Evolutionary conservation across 306 rosid genomes (phyloP).

Genomic region (Senna tora): DNA sequence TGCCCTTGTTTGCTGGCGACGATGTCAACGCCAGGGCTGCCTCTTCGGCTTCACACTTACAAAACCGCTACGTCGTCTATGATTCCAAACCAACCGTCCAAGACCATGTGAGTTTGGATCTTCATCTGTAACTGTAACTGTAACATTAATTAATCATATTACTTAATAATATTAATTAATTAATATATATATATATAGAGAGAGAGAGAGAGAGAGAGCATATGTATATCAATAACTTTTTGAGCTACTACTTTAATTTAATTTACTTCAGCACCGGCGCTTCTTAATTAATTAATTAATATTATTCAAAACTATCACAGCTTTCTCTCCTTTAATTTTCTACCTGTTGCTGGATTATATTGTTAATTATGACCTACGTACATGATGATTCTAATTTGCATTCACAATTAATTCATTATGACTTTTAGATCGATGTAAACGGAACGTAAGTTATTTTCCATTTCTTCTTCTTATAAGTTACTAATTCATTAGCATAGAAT

Average conservation of each 20-base stretch:
- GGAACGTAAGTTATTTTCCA: neutral
- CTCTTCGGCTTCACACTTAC: constrained; percentile 32
- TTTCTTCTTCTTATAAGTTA: no score
- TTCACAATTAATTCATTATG: no score
- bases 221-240: constrained; percentile 13
- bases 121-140: constrained; percentile 75
- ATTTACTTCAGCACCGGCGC: no score
- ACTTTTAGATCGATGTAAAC: neutral
- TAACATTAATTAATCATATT: constrained; percentile 37
- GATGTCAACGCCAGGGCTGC: constrained; percentile 44
- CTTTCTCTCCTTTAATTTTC: no score
- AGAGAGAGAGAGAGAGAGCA: no score
- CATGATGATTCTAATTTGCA: no score
- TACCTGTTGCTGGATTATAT: no score
- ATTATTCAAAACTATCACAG: no score
- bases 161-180: neutral
- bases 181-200: no score
- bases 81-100: constrained; percentile 55
- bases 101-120: constrained; percentile 91
- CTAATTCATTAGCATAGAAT: no score
- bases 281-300: no score
- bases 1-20: constrained; percentile 61
- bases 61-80: constrained; percentile 51
- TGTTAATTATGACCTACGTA: no score
- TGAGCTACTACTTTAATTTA: neutral